phyloP scores from a whole-genome alignment of 495 filamentous ascomycete species.

The Aspergillus indologenus region DNA sequence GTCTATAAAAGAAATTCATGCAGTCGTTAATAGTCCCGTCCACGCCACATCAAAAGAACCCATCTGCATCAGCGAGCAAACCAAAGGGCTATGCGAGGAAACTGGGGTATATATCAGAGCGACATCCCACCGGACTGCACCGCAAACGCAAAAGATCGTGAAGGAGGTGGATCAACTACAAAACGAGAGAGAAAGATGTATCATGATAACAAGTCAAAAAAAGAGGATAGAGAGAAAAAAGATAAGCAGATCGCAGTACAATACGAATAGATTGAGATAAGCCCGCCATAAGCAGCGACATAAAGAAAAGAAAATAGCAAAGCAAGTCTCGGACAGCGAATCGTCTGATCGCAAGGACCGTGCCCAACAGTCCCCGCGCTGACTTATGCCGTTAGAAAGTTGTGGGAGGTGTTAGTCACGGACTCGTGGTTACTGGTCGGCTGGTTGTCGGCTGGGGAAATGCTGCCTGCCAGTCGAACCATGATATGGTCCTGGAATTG shows the following conservation, averaged over 20 bases:
- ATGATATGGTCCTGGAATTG: neutral
- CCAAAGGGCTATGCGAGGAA: slow-evolving; percentile 33
- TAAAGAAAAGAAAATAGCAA: slow-evolving; percentile 1
- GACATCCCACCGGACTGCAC: slow-evolving; percentile 31
- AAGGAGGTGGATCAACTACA: slow-evolving; percentile 17
- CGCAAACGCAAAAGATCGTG: slow-evolving; percentile 17
- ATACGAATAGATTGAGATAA: neutral
- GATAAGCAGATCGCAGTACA: slow-evolving; percentile 7
- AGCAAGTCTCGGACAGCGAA: neutral
- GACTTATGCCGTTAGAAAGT: neutral
- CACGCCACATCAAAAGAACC: slow-evolving; percentile 27
- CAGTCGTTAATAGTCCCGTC: slow-evolving; percentile 36
- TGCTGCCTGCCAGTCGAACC: neutral
- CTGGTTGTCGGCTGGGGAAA: neutral
- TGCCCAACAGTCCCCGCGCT: neutral
- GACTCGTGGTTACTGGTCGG: neutral
- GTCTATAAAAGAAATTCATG: slow-evolving; percentile 42
- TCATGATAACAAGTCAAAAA: slow-evolving; percentile 10
- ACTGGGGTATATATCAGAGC: slow-evolving; percentile 39
- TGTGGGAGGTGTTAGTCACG: neutral
- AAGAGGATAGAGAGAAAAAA: neutral
- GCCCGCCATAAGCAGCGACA: neutral
- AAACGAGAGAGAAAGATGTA: neutral
- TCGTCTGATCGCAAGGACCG: neutral
- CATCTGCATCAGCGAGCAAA: slow-evolving; percentile 20